Evolutionary conservation across 2,329 filamentous ascomycete species (phyloP).

Genomic region (Ceratocystis destructans): DNA sequence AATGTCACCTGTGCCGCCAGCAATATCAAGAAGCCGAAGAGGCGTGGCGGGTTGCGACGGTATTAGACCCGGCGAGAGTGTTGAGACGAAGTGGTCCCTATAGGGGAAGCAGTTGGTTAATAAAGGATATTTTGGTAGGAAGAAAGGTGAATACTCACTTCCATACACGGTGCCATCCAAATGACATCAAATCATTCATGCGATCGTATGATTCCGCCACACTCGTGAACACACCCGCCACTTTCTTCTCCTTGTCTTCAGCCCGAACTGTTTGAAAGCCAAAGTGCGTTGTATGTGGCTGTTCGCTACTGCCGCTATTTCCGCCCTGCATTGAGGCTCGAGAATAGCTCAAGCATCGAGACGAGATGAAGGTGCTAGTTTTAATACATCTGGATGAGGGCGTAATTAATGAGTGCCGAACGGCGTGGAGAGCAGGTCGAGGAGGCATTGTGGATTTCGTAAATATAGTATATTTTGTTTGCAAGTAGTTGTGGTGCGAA

Average conservation of each 20-base stretch:
- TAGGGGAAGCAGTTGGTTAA: not conserved
- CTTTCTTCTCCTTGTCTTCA: slow-evolving; percentile 55
- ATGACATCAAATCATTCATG: slow-evolving; percentile 99
- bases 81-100: slow-evolving; percentile 81
- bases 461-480: too few species aligned
- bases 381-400: not conserved
- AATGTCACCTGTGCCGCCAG: slow-evolving; percentile 93
- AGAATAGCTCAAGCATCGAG: slow-evolving; percentile 17
- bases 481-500: too few species aligned
- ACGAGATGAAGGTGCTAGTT: slow-evolving; percentile 12
- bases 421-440: slow-evolving; percentile 15
- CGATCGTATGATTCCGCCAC: slow-evolving; percentile 90
- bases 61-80: slow-evolving; percentile 66
- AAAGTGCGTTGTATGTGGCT: slow-evolving; percentile 53
- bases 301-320: not conserved
- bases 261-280: slow-evolving; percentile 78
- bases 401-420: slow-evolving; percentile 7
- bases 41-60: slow-evolving; percentile 32
- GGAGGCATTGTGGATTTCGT: not conserved
- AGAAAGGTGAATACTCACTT: slow-evolving; percentile 39
- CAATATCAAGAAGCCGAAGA: slow-evolving; percentile 81
- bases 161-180: slow-evolving; percentile 93
- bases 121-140: not conserved
- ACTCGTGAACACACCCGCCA: slow-evolving; percentile 83
- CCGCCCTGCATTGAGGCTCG: slow-evolving; percentile 1